Conservation (phyloP, 2,329 filamentous ascomycete genomes). For the Capronia epimyces region DNA sequence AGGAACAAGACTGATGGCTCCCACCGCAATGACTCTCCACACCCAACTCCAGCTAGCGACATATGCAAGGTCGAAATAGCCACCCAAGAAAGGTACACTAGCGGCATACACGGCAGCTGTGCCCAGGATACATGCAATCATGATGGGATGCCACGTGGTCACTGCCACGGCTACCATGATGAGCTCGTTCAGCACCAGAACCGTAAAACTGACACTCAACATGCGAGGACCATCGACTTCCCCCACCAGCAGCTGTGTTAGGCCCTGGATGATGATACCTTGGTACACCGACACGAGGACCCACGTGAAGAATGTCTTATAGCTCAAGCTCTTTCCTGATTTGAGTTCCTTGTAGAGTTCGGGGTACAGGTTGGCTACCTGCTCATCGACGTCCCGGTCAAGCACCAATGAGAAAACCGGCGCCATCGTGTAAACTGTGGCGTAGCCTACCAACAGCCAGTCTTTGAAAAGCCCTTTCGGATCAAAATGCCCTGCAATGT, state of each 20-base stretch:
- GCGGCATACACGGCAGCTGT: slow-evolving; percentile 76
- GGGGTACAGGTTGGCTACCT: slow-evolving; percentile 87
- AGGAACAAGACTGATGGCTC: slow-evolving; percentile 73
- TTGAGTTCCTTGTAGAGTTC: slow-evolving; percentile 98
- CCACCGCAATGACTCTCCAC: slow-evolving; percentile 80
- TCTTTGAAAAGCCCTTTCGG: slow-evolving; percentile 93
- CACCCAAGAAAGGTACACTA: slow-evolving; percentile 76
- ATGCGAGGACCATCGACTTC: slow-evolving; percentile 63
- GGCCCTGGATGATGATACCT: slow-evolving; percentile 89
- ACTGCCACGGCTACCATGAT: slow-evolving; percentile 96
- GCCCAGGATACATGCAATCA: slow-evolving; percentile 77
- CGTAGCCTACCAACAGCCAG: slow-evolving; percentile 95
- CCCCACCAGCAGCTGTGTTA: slow-evolving; percentile 79
- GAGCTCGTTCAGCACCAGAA: slow-evolving; percentile 87
- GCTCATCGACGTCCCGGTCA: slow-evolving; percentile 91
- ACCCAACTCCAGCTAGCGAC: slow-evolving; percentile 74
- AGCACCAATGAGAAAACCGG: slow-evolving; percentile 91
- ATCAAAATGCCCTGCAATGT: slow-evolving; percentile 85
- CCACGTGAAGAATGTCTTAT: slow-evolving; percentile 95
- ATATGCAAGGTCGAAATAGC: slow-evolving; percentile 83
- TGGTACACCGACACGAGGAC: slow-evolving; percentile 93
- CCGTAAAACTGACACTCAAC: slow-evolving; percentile 87
- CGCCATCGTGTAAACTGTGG: slow-evolving; percentile 88
- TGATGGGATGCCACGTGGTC: slow-evolving; percentile 92
- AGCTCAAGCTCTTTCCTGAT: slow-evolving; percentile 75